phyloP scores from a whole-genome alignment of 2,329 filamentous ascomycete genomes.

The Aureobasidium sp. region DNA sequence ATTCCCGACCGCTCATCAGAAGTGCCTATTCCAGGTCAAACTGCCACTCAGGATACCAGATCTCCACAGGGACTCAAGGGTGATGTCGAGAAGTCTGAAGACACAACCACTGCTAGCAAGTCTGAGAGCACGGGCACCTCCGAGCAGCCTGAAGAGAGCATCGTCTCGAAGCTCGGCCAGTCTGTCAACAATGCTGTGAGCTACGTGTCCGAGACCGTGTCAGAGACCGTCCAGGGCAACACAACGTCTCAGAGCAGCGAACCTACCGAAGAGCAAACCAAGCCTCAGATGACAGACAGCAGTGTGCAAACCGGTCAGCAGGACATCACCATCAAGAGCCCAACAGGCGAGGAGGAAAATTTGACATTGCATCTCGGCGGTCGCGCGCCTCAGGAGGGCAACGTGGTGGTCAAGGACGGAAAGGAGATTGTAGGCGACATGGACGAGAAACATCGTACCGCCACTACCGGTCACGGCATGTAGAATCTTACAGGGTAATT shows the following conservation, averaged over 20 bases:
- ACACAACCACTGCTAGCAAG: background rate
- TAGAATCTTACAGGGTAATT: background rate
- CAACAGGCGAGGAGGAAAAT: conserved; percentile 20
- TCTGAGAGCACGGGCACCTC: background rate
- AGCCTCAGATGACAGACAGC: conserved; percentile 16
- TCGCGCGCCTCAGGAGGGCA: conserved; percentile 24
- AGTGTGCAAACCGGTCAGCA: conserved; percentile 21
- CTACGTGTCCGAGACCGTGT: background rate
- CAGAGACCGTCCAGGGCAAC: background rate
- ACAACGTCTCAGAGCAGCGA: background rate
- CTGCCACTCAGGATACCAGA: background rate
- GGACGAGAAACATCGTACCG: background rate
- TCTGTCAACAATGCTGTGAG: conserved; percentile 9
- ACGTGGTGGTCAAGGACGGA: conserved; percentile 24
- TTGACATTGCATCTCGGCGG: conserved; percentile 24
- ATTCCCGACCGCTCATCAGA: conserved; percentile 15
- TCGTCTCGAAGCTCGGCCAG: background rate
- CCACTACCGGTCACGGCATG: conserved; percentile 9
- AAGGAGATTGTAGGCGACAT: conserved; percentile 15
- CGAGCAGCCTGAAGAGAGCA: background rate
- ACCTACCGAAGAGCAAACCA: conserved; percentile 11
- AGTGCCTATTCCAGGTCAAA: conserved; percentile 4
- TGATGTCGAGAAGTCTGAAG: background rate
- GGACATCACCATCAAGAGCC: conserved; percentile 19
- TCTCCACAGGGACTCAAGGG: background rate